A percentile compares a stretch with the other conserved stretches of the same genome.
These are phyloP conservation scores for Rhododendron vialii DNA, from an alignment of 148 eudicot species.

Conservation along the genomic window DNA sequence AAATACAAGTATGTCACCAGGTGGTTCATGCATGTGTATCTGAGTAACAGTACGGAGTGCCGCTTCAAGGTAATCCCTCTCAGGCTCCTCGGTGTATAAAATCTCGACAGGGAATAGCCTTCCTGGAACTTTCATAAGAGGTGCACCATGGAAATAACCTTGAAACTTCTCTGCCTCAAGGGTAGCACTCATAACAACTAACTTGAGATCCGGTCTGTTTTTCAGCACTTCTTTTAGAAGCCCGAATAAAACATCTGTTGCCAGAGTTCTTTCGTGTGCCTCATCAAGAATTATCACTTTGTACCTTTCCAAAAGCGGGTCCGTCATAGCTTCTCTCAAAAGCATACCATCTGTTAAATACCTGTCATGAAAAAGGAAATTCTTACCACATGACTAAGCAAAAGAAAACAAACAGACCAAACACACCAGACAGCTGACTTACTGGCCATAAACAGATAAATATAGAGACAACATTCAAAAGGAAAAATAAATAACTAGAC, in stretches of 20 bases:
- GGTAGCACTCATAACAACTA: conserved; percentile 96
- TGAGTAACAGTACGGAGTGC: conserved; percentile 81
- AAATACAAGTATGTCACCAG: conserved; percentile 55
- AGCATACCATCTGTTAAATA: conserved; percentile 97
- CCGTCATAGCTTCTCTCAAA: conserved; percentile 92
- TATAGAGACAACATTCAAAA: background rate
- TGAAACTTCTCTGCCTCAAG: conserved; percentile 95
- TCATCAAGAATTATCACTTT: conserved; percentile 89
- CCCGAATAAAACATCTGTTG: conserved; percentile 89
- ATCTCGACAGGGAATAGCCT: conserved; percentile 90
- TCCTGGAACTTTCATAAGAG: conserved; percentile 94
- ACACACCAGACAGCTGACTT: background rate
- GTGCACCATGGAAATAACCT: conserved; percentile 73
- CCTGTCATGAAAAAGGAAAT: conserved; percentile 23
- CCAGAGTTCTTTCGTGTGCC: conserved; percentile 92
- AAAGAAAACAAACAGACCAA: background rate
- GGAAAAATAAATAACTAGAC: background rate
- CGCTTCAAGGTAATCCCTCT: conserved; percentile 85
- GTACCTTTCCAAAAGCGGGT: conserved; percentile 82
- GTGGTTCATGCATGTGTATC: conserved; percentile 66
- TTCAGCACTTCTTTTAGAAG: conserved; percentile 79
- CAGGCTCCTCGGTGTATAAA: conserved; percentile 81
- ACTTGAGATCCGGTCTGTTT: conserved; percentile 72
- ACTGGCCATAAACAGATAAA: background rate
- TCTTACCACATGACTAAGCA: background rate